A percentile compares a stretch with the other conserved stretches of the same genome.
phyloP scores from a whole-genome alignment of 176 grass and related monocot genomes.

The Triticum timopheevii region DNA sequence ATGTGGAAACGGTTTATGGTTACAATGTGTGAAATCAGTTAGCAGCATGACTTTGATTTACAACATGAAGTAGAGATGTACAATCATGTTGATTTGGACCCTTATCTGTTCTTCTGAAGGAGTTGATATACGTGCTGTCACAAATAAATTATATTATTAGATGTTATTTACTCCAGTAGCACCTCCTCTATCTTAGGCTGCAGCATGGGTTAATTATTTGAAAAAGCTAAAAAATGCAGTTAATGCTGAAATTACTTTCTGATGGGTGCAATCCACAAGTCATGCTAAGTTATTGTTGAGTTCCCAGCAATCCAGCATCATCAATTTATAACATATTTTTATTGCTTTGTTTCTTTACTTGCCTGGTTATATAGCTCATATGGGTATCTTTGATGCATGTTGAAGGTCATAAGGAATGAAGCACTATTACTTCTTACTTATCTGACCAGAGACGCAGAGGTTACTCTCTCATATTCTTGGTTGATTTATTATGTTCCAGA shows the following conservation, averaged over 20 bases:
- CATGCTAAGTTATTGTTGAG: neutral
- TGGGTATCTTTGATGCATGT: slow-evolving; percentile 22
- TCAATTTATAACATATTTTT: neutral
- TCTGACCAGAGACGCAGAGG: slow-evolving; percentile 95
- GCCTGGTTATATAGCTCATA: slow-evolving; percentile 24
- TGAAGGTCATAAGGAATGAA: slow-evolving; percentile 98
- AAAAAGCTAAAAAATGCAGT: slow-evolving; percentile 15
- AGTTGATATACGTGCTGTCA: neutral
- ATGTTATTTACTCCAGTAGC: neutral
- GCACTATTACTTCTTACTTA: slow-evolving; percentile 96
- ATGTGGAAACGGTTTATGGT: neutral
- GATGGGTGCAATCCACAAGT: neutral
- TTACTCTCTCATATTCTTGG: slow-evolving; percentile 33
- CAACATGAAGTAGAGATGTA: neutral
- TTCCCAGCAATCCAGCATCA: neutral
- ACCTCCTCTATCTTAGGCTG: neutral
- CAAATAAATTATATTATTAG: neutral
- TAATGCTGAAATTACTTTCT: slow-evolving; percentile 2
- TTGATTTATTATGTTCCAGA: slow-evolving; percentile 18
- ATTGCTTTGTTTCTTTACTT: slow-evolving; percentile 8
- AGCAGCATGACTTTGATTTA: slow-evolving; percentile 1
- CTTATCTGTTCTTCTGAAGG: neutral
- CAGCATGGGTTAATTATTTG: neutral
- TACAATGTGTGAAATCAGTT: slow-evolving; percentile 1
- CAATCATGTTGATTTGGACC: neutral